Evolutionary conservation across 169 alveolate species (phyloP).

Genomic region (Ichthyophthirius multifiliis): DNA sequence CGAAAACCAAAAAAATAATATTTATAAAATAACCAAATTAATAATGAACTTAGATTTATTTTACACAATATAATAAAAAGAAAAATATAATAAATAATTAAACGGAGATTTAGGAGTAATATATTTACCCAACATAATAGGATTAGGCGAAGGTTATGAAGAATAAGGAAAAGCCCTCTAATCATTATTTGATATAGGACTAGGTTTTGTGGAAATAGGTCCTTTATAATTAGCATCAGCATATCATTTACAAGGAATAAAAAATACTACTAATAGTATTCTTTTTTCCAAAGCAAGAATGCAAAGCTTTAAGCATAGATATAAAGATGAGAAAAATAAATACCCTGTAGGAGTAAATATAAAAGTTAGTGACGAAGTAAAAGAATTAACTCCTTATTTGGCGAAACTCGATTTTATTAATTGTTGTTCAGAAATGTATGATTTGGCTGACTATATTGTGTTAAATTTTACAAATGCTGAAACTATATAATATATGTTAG

Average conservation of each 20-base stretch:
- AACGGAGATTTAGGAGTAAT: neutral
- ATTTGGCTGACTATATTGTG: neutral
- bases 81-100: neutral
- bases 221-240: neutral
- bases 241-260: neutral
- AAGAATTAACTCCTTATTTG: neutral
- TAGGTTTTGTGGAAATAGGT: neutral
- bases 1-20: too few relatives aligned
- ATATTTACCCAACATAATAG: neutral
- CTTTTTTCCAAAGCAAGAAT: neutral
- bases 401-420: neutral
- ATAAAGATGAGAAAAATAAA: neutral
- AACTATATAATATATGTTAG: neutral
- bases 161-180: neutral
- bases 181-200: neutral
- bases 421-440: neutral
- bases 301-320: neutral
- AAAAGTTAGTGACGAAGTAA: neutral
- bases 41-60: too few relatives aligned
- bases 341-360: conserved; percentile 6
- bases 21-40: too few relatives aligned
- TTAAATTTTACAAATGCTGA: neutral
- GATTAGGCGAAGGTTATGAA: neutral
- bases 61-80: too few relatives aligned
- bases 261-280: neutral